Conservation (phyloP, 2,329 filamentous ascomycete genomes). For the Davidsoniella virescens region DNA sequence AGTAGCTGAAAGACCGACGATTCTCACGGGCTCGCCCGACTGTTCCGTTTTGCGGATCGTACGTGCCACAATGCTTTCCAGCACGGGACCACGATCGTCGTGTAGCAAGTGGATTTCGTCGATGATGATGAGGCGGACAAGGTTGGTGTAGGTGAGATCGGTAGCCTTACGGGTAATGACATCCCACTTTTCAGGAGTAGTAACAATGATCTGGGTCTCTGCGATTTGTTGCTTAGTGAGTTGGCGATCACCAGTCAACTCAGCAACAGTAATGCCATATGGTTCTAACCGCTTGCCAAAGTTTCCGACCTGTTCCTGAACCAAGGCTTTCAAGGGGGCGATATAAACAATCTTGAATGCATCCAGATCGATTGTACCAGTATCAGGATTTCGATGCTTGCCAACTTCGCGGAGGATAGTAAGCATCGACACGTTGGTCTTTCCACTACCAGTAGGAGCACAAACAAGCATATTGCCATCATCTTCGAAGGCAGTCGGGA, state of each 20-base stretch:
- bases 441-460: constrained; percentile 90
- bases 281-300: constrained; percentile 82
- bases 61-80: constrained; percentile 91
- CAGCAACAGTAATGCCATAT: constrained; percentile 85
- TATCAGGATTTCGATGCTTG: constrained; percentile 76
- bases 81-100: constrained; percentile 87
- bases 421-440: constrained; percentile 97
- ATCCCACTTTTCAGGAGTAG: constrained; percentile 97
- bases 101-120: constrained; percentile 97
- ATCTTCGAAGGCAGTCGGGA: constrained; percentile 73
- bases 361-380: constrained; percentile 88
- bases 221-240: constrained; percentile 97
- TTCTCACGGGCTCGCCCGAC: constrained; percentile 79
- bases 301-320: constrained; percentile 96
- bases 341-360: constrained; percentile 99
- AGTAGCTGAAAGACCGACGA: constrained; percentile 86
- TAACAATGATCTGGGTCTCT: constrained; percentile 95
- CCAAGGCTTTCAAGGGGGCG: constrained; percentile 83
- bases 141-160: constrained; percentile 88
- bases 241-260: constrained; percentile 92
- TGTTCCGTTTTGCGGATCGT: constrained; percentile 89
- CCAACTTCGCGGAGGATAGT: constrained; percentile 92
- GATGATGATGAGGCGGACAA: constrained; percentile 92
- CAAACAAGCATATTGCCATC: constrained; percentile 98
- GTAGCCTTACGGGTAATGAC: constrained; percentile 97